phyloP scores from a whole-genome alignment of 805 yeast genomes.

The Kuraishia borneana region DNA sequence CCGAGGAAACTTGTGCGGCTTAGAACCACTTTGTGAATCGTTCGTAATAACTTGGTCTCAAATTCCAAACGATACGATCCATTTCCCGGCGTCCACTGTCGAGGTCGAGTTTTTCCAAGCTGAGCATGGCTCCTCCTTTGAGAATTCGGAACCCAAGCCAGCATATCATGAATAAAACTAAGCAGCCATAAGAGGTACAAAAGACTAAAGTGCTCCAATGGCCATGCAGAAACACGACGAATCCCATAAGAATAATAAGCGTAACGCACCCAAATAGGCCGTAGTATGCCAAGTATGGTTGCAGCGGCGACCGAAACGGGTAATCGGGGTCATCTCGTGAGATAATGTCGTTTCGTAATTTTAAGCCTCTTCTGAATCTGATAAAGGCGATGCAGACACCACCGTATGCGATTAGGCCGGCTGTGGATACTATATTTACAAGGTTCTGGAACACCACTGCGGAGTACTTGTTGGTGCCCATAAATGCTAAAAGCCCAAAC shows the following conservation, averaged over 20 bases:
- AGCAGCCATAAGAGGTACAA: constrained; percentile 54
- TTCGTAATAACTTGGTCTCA: background rate
- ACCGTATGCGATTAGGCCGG: constrained; percentile 61
- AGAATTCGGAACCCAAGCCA: constrained; percentile 33
- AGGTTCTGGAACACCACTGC: constrained; percentile 48
- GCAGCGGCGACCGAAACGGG: constrained; percentile 61
- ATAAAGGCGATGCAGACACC: constrained; percentile 38
- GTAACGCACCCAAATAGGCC: constrained; percentile 45
- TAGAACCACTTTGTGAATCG: background rate
- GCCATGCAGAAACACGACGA: constrained; percentile 43
- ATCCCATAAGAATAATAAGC: constrained; percentile 48
- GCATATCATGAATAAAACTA: constrained; percentile 38
- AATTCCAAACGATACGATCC: constrained; percentile 22
- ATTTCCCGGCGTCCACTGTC: constrained; percentile 33
- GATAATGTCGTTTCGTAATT: constrained; percentile 51
- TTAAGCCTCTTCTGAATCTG: constrained; percentile 53
- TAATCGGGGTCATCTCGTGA: constrained; percentile 50
- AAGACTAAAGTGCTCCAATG: constrained; percentile 53
- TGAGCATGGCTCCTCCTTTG: constrained; percentile 24
- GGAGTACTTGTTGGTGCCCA: constrained; percentile 38
- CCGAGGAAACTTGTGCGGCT: too few species aligned
- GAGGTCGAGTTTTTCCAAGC: constrained; percentile 29
- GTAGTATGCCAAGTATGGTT: constrained; percentile 55
- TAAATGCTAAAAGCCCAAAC: constrained; percentile 41
- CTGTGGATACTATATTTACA: constrained; percentile 46